Conservation (phyloP, 495 filamentous ascomycete species). For the Usnea hakonensis region DNA sequence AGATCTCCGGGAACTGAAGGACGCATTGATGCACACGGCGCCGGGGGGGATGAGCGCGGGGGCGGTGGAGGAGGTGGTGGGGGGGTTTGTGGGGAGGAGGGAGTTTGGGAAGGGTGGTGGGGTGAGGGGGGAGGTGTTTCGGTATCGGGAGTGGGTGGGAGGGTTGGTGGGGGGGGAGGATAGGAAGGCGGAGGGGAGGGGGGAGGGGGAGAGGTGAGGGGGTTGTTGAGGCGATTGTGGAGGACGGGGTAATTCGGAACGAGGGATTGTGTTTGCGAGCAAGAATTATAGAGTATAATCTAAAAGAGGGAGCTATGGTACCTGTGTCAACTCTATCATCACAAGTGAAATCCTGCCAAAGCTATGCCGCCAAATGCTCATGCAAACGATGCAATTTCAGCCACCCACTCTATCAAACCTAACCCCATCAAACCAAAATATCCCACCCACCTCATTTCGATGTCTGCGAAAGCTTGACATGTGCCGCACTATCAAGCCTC, state of each 20-base stretch:
- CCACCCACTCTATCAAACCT: not conserved
- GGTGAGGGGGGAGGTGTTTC: constrained; percentile 60
- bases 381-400: not conserved
- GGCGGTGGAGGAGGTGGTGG: constrained; percentile 77
- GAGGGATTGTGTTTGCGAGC: too few relatives aligned
- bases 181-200: constrained; percentile 29
- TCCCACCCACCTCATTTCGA: not conserved
- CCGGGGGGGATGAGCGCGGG: constrained; percentile 61
- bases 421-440: not conserved
- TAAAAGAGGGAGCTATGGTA: not conserved
- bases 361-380: not conserved
- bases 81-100: constrained; percentile 72
- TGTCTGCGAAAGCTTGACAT: not conserved
- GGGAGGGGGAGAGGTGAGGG: constrained; percentile 21
- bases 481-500: not conserved
- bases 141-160: constrained; percentile 69
- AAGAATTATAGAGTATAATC: not conserved
- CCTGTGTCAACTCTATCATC: not conserved
- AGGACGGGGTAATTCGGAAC: too few relatives aligned
- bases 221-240: not conserved
- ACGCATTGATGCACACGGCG: constrained; percentile 72
- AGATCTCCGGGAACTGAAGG: constrained; percentile 71
- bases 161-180: constrained; percentile 35
- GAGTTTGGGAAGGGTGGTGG: constrained; percentile 54
- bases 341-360: not conserved